phyloP scores from a whole-genome alignment of 1,139 yeast genomes.

The Pichia sp. region DNA sequence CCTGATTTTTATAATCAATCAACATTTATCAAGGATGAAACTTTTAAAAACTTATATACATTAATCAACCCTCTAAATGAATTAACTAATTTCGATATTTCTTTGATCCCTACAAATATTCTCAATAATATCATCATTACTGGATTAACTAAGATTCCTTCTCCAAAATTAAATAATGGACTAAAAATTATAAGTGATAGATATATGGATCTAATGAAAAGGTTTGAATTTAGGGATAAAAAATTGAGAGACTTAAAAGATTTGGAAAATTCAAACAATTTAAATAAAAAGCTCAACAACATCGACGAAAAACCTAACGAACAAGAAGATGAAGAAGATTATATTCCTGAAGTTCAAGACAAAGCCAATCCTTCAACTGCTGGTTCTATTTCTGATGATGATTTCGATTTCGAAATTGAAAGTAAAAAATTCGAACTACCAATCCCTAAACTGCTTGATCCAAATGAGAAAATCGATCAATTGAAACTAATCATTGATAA shows the following conservation, averaged over 20 bases:
- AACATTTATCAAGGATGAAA: constrained; percentile 32
- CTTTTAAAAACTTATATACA: constrained; percentile 44
- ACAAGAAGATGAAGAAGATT: constrained; percentile 27
- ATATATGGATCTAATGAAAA: constrained; percentile 15
- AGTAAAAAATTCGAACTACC: constrained; percentile 52
- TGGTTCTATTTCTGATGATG: constrained; percentile 38
- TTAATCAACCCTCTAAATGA: constrained; percentile 58
- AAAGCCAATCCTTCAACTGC: constrained; percentile 25
- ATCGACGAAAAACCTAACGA: background rate
- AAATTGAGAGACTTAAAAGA: constrained; percentile 4
- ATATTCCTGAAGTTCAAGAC: constrained; percentile 18
- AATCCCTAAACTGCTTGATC: constrained; percentile 44
- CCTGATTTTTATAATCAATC: constrained; percentile 31
- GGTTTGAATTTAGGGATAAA: constrained; percentile 1
- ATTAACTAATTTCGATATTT: constrained; percentile 56
- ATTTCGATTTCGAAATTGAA: constrained; percentile 34
- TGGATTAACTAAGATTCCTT: constrained; percentile 51
- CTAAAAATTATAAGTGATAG: constrained; percentile 62
- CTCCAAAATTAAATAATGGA: constrained; percentile 55
- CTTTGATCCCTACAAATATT: constrained; percentile 57
- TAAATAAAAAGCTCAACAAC: background rate
- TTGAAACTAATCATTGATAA: constrained; percentile 46
- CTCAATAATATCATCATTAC: constrained; percentile 60
- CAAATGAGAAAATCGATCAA: constrained; percentile 48
- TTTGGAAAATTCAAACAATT: background rate